phyloP scores from a whole-genome alignment of 2,329 filamentous ascomycete genomes.

The Curvularia eragrostidis region DNA sequence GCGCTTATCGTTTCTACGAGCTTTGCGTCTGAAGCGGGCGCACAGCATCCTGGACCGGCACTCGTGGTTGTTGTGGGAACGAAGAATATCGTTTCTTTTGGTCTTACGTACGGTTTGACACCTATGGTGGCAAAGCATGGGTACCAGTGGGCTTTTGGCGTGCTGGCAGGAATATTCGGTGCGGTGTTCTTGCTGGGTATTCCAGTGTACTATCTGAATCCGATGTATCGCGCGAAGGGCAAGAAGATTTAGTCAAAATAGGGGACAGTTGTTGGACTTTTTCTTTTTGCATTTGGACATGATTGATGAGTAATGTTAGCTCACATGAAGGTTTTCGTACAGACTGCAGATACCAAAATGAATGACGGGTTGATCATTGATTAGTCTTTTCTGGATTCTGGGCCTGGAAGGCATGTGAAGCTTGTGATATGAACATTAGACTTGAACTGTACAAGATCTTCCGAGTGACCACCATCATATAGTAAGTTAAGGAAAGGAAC shows the following conservation, averaged over 20 bases:
- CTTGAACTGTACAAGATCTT: background rate
- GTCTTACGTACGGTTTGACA: conserved; percentile 1
- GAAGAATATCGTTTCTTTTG: conserved; percentile 9
- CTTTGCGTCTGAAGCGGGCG: conserved; percentile 7
- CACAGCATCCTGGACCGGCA: conserved; percentile 7
- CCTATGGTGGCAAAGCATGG: conserved; percentile 7
- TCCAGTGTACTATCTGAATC: background rate
- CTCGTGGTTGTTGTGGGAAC: conserved; percentile 7
- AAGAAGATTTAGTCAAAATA: background rate
- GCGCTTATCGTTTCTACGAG: conserved; percentile 3
- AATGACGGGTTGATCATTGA: background rate
- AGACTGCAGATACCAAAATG: background rate
- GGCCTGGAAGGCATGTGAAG: too few species aligned
- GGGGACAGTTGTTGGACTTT: background rate
- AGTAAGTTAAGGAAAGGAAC: background rate
- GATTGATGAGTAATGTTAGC: background rate
- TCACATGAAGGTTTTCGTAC: background rate
- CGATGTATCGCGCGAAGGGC: background rate
- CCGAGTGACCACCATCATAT: background rate
- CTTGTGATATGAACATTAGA: background rate
- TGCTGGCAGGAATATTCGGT: conserved; percentile 1
- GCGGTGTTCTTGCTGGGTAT: conserved; percentile 1
- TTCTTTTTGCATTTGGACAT: background rate
- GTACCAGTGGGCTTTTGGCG: conserved; percentile 6
- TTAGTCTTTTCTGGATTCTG: background rate